Percentiles rank a stretch among this genome's conserved stretches.
Conservation (phyloP, 1,284 basidiomycete species). For the Ustilago vetiveriae region DNA sequence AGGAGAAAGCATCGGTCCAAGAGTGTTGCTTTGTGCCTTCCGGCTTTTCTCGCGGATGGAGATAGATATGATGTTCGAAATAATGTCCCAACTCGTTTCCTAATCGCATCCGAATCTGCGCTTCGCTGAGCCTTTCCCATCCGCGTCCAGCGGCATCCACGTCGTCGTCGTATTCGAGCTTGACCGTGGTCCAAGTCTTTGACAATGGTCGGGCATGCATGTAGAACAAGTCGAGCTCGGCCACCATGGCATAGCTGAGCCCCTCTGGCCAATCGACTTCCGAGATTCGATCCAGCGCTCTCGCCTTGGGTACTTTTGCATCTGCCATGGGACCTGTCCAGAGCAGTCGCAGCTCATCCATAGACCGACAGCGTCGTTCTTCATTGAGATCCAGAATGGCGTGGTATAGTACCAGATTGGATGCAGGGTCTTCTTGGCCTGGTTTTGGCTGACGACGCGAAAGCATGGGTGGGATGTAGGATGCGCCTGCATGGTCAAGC, state of each 20-base stretch:
- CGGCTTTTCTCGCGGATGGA: constrained; percentile 14
- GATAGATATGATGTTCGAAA: constrained; percentile 53
- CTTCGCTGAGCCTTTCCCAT: constrained; percentile 29
- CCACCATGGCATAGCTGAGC: constrained; percentile 50
- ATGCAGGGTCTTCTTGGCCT: constrained; percentile 23
- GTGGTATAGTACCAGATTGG: constrained; percentile 40
- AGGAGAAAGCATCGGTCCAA: constrained; percentile 43
- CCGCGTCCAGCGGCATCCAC: constrained; percentile 16
- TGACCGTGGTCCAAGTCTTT: constrained; percentile 42
- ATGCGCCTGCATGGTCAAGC: constrained; percentile 31
- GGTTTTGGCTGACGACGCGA: constrained; percentile 34
- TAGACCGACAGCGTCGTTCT: constrained; percentile 37
- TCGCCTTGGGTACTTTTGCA: constrained; percentile 44
- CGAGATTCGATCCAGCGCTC: constrained; percentile 50
- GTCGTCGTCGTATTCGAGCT: constrained; percentile 48
- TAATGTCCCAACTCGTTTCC: constrained; percentile 47
- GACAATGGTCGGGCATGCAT: constrained; percentile 12
- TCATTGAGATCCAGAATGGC: constrained; percentile 48
- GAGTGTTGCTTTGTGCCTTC: not conserved
- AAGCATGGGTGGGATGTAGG: constrained; percentile 42
- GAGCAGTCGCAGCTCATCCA: constrained; percentile 41
- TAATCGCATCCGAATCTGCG: constrained; percentile 31
- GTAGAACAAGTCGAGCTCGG: constrained; percentile 43
- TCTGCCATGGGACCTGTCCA: constrained; percentile 52
- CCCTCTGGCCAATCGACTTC: constrained; percentile 57